Base-by-base conservation (phyloP, 768 basidiomycete genomes). In the Naganishia vaughanmartiniae region DNA sequence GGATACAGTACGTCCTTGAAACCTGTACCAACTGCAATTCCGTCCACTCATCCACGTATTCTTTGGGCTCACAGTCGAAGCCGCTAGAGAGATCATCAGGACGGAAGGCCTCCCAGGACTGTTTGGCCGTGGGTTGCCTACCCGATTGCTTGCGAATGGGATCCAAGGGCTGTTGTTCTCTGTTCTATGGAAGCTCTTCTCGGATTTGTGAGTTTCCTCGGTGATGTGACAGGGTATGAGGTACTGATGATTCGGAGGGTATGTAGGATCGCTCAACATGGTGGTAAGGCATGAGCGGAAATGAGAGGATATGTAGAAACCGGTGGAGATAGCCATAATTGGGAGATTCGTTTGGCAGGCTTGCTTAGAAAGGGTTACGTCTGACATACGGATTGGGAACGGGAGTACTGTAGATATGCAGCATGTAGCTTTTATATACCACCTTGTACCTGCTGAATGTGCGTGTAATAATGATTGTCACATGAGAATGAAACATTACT, bases 121-220 rank as follows among this genome's bases (percentile, higher is more conserved):
- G 33, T 89, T 98, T 30, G 92, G 92, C 1, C 86, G 95, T 9
- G 95, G 95, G 0, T 81, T 98, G 72, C 90, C 90, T 82, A 97
- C 92, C 15, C 84, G 94, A 39, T 89, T 94, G 66, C 74, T 95
- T 70, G 88, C 93, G 34, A 98, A 97, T 77, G 92, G 94, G 28
- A 81, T 93, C 60, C 95, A 98, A 77, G 90, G 94, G 0, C 76
- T 97, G 54, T 87, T 96, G 86, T 98, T 97, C 82, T 87, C 89
- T 9, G 84, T 97, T 5, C 84, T 98, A 15, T 98, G 95, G 95
- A 90, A 88, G 76, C 81, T 90, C 72, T 95, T 98, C 77, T 82
- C 90, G 83, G 92, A 97, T 81, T 65, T 94, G 91, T 94, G 67
- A 76, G 78, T 76, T 19, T 42, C 4, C 34, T 17, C 4, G 12